phyloP scores from a whole-genome alignment of 495 filamentous ascomycete species.

The Chaetomium fimeti region DNA sequence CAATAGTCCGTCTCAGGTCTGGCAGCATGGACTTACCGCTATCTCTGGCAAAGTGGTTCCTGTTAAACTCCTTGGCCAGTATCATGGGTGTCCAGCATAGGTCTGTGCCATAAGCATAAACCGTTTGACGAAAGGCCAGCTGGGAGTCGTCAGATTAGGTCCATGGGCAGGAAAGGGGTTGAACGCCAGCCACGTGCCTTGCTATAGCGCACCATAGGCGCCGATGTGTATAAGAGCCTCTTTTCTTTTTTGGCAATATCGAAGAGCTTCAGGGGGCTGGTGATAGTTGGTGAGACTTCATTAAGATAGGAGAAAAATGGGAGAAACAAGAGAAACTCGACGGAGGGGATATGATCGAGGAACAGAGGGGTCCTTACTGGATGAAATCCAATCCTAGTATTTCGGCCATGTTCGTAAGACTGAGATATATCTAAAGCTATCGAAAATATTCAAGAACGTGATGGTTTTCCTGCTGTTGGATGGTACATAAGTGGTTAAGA shows the following conservation, averaged over 20 bases:
- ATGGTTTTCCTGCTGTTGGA: neutral
- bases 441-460: neutral
- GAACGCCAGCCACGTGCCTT: constrained; percentile 38
- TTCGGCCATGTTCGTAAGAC: neutral
- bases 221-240: constrained; percentile 56
- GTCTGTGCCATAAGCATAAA: constrained; percentile 58
- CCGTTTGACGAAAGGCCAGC: constrained; percentile 64
- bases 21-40: constrained; percentile 45
- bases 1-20: neutral
- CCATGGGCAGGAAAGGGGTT: neutral
- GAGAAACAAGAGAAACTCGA: too few species aligned
- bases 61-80: constrained; percentile 68
- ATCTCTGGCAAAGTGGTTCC: constrained; percentile 56
- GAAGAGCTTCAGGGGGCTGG: constrained; percentile 59
- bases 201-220: constrained; percentile 70
- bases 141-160: constrained; percentile 22
- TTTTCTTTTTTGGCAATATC: constrained; percentile 52
- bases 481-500: too few species aligned
- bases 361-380: constrained; percentile 29
- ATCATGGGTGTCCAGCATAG: constrained; percentile 71
- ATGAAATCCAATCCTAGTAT: constrained; percentile 20
- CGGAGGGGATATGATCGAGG: neutral
- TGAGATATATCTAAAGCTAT: neutral
- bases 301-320: neutral
- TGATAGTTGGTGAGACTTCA: neutral